phyloP scores from a whole-genome alignment of 805 yeast genomes.

The Limtongia smithiae region DNA sequence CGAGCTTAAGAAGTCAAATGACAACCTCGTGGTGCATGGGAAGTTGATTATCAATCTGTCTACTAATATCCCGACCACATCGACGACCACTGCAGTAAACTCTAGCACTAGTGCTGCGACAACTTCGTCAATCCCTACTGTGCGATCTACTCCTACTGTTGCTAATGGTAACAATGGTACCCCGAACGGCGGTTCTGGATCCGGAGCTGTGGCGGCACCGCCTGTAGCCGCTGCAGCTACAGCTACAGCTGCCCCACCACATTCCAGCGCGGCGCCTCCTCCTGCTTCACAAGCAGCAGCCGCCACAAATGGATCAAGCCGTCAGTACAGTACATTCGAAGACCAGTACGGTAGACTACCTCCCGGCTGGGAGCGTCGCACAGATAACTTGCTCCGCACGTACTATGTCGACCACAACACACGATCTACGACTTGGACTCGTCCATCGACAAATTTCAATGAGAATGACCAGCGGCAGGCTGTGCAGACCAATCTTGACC shows the following conservation, averaged over 20 bases:
- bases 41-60: conserved; percentile 61
- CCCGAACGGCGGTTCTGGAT: conserved; percentile 29
- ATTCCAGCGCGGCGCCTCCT: not conserved
- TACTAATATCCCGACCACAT: conserved; percentile 32
- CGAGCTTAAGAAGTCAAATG: conserved; percentile 87
- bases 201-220: conserved; percentile 13
- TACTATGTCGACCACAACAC: conserved; percentile 98
- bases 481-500: conserved; percentile 63
- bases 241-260: conserved; percentile 28
- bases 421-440: conserved; percentile 97
- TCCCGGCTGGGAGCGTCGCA: conserved; percentile 98
- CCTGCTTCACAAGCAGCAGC: conserved; percentile 31
- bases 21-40: conserved; percentile 89
- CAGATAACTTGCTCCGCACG: conserved; percentile 95
- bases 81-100: conserved; percentile 16
- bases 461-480: conserved; percentile 60
- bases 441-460: conserved; percentile 80
- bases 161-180: conserved; percentile 16
- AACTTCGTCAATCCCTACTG: conserved; percentile 3
- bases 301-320: conserved; percentile 33
- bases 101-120: conserved; percentile 29
- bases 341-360: conserved; percentile 96
- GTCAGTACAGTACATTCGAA: conserved; percentile 89
- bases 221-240: conserved; percentile 30
- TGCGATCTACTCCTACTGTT: conserved; percentile 30